Percentiles rank a stretch among this genome's conserved stretches.
These are phyloP conservation scores for Elsinoe perseae DNA, from an alignment of 2,329 filamentous ascomycete genomes.

Conservation along the genomic window DNA sequence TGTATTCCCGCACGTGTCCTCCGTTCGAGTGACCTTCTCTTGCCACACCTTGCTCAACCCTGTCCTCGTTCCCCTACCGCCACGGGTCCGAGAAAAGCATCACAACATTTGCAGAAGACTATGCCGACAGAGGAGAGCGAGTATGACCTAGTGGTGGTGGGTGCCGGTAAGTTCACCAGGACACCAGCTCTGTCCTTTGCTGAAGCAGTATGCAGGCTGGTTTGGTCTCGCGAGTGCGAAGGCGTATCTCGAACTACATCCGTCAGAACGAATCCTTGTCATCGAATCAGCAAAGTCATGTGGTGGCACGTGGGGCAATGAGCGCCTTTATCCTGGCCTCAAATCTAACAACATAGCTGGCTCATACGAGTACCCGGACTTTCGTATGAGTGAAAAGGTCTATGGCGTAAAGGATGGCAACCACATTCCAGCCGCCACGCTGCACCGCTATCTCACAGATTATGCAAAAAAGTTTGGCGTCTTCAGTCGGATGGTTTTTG, in stretches of 20 bases:
- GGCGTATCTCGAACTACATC: conserved; percentile 40
- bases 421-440: conserved; percentile 51
- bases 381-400: conserved; percentile 52
- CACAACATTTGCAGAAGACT: no score
- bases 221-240: conserved; percentile 43
- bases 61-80: neutral
- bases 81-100: neutral
- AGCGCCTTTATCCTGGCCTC: conserved; percentile 60
- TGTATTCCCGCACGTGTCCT: neutral
- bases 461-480: conserved; percentile 50
- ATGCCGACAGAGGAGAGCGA: neutral
- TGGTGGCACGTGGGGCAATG: conserved; percentile 63
- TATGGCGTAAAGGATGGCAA: conserved; percentile 44
- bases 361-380: conserved; percentile 66
- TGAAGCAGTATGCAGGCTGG: conserved; percentile 27
- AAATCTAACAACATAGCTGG: conserved; percentile 68
- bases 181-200: neutral
- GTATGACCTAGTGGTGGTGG: conserved; percentile 33
- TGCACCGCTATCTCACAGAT: conserved; percentile 51
- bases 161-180: conserved; percentile 39
- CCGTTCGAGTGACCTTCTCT: neutral
- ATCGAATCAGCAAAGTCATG: conserved; percentile 38
- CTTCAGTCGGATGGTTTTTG: conserved; percentile 40
- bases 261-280: conserved; percentile 34
- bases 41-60: neutral